Evolutionary conservation across 495 filamentous ascomycete genomes (phyloP).

Genomic region (Thozetella sp.): DNA sequence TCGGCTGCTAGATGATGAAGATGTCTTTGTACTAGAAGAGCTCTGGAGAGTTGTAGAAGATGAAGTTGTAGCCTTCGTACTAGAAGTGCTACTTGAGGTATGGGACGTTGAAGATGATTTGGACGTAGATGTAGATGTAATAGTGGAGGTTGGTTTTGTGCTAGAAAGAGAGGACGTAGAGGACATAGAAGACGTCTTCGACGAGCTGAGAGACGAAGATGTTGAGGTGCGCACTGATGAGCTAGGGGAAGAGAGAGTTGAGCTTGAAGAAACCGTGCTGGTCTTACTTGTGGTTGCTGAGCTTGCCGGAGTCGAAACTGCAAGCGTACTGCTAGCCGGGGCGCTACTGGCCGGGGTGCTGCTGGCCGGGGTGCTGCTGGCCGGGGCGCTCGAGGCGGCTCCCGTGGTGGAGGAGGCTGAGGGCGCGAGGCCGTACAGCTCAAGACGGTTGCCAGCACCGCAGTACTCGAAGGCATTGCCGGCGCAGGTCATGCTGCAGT

Average conservation of each 20-base stretch:
- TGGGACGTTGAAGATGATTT: neutral
- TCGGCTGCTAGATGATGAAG: neutral
- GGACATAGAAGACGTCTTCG: neutral
- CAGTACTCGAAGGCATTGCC: slow-evolving; percentile 41
- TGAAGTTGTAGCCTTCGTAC: neutral
- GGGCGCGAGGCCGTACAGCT: slow-evolving; percentile 29
- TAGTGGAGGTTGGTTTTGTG: neutral
- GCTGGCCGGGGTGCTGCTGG: neutral
- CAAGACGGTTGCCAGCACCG: slow-evolving; percentile 41
- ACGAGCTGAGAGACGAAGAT: neutral
- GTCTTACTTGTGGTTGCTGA: neutral
- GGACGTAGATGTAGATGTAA: neutral
- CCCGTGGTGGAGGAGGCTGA: slow-evolving; percentile 4
- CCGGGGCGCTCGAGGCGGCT: no score
- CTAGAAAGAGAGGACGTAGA: neutral
- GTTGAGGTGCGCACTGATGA: neutral
- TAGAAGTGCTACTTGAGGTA: neutral
- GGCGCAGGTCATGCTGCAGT: slow-evolving; percentile 43
- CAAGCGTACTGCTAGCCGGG: neutral
- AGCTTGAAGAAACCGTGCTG: slow-evolving; percentile 1
- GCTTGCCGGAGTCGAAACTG: neutral
- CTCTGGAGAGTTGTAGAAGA: neutral
- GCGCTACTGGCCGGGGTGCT: slow-evolving; percentile 3
- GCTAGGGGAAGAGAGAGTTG: neutral
- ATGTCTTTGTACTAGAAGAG: neutral